A percentile compares a stretch with the other conserved stretches of the same genome.
Evolutionary conservation across 2,329 filamentous ascomycete species (phyloP).

Genomic region (Phialocephala subalpina): DNA sequence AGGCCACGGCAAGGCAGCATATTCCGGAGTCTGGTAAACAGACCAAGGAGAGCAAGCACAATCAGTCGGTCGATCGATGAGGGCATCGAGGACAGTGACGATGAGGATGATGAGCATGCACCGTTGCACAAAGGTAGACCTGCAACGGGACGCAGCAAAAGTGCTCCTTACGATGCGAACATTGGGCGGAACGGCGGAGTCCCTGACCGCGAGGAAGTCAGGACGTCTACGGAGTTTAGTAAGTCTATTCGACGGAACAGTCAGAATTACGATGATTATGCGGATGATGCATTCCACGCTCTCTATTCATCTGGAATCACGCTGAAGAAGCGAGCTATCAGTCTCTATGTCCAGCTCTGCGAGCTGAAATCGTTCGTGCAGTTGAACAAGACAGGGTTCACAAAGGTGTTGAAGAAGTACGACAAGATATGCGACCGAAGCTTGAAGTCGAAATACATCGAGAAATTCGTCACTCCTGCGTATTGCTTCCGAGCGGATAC

Average conservation of each 20-base stretch:
- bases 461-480: constrained; percentile 75
- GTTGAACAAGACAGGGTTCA: constrained; percentile 95
- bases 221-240: constrained; percentile 67
- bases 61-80: constrained; percentile 60
- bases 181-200: constrained; percentile 32
- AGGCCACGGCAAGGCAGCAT: constrained; percentile 56
- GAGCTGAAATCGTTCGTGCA: constrained; percentile 96
- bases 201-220: constrained; percentile 57
- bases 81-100: constrained; percentile 69
- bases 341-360: constrained; percentile 89
- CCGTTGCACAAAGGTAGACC: constrained; percentile 47
- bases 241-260: constrained; percentile 68
- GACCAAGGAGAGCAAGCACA: constrained; percentile 53
- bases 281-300: constrained; percentile 75
- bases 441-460: constrained; percentile 80
- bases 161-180: constrained; percentile 36
- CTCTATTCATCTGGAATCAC: constrained; percentile 79
- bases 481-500: constrained; percentile 83
- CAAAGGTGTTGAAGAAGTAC: constrained; percentile 97
- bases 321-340: constrained; percentile 89
- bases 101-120: constrained; percentile 69
- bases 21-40: constrained; percentile 57
- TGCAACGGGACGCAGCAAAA: constrained; percentile 43
- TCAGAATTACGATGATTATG: constrained; percentile 77
- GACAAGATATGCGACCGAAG: constrained; percentile 93